phyloP scores from a whole-genome alignment of 768 basidiomycete species.

The Boletus speciosus region DNA sequence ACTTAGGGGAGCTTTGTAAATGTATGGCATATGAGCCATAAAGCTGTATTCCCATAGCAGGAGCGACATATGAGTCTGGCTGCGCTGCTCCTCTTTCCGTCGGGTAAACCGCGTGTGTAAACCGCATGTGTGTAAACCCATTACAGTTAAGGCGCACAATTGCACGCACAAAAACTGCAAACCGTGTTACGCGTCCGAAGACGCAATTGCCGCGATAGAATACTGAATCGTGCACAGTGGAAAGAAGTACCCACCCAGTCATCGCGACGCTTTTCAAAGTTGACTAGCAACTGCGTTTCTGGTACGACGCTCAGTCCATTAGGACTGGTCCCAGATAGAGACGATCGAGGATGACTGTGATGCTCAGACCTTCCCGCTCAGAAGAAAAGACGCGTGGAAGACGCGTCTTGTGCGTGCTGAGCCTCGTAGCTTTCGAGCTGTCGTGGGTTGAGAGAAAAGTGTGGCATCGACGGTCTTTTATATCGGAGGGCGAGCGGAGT shows the following conservation, averaged over 20 bases:
- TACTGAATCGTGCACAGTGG: neutral
- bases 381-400: conserved; percentile 16
- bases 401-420: conserved; percentile 26
- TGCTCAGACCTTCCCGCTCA: conserved; percentile 36
- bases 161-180: neutral
- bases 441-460: conserved; percentile 3
- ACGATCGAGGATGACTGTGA: conserved; percentile 29
- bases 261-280: conserved; percentile 29
- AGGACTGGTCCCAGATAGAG: conserved; percentile 28
- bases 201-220: conserved; percentile 23
- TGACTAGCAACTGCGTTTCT: conserved; percentile 25
- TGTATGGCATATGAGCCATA: neutral
- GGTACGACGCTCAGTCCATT: conserved; percentile 27
- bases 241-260: conserved; percentile 22
- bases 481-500: conserved; percentile 15
- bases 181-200: conserved; percentile 10
- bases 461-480: conserved; percentile 1
- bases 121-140: neutral
- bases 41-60: neutral
- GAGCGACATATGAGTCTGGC: neutral
- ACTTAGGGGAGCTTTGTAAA: too few relatives aligned
- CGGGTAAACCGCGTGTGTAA: neutral
- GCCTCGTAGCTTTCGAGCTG: conserved; percentile 31
- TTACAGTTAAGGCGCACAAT: neutral
- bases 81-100: conserved; percentile 2